A percentile compares a stretch with the other conserved stretches of the same genome.
These are phyloP conservation scores for Rhizophora apiculata DNA, from an alignment of 345 rosid species.

Conservation along the genomic window DNA sequence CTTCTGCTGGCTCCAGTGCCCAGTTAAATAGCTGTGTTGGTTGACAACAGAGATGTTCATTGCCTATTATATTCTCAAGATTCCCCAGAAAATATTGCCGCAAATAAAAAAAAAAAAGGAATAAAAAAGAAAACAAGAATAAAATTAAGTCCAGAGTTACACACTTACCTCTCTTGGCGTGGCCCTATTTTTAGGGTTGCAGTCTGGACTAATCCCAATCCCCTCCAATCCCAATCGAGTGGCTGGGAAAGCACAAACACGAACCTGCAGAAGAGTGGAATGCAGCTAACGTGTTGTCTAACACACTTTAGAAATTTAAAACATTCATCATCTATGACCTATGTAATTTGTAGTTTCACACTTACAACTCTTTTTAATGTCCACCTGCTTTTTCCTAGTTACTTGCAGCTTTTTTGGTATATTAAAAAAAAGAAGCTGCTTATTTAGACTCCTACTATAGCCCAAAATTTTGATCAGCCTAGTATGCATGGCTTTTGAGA, in stretches of 20 bases:
- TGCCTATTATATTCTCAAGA: background rate
- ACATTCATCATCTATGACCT: background rate
- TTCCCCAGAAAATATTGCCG: too few species aligned
- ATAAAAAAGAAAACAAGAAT: background rate
- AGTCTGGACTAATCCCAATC: slow-evolving; percentile 84
- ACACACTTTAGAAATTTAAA: background rate
- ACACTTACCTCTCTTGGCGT: slow-evolving; percentile 61
- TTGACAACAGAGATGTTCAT: slow-evolving; percentile 14
- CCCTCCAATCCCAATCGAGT: slow-evolving; percentile 57
- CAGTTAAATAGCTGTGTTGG: slow-evolving; percentile 68
- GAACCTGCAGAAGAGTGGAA: slow-evolving; percentile 44
- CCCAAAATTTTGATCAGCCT: too few species aligned
- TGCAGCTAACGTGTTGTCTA: background rate
- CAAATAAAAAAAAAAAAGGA: too few species aligned
- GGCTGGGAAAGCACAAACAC: slow-evolving; percentile 86
- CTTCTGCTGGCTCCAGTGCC: slow-evolving; percentile 94
- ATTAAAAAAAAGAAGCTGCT: too few species aligned
- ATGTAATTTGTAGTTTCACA: background rate
- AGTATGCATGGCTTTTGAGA: too few species aligned
- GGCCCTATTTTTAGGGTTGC: slow-evolving; percentile 75
- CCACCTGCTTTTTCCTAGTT: too few species aligned
- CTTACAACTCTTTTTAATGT: too few species aligned
- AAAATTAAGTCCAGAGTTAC: background rate
- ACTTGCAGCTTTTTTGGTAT: too few species aligned
- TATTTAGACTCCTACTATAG: too few species aligned